Conservation (phyloP, 2,329 filamentous ascomycete species). For the Talaromyces piceae region DNA sequence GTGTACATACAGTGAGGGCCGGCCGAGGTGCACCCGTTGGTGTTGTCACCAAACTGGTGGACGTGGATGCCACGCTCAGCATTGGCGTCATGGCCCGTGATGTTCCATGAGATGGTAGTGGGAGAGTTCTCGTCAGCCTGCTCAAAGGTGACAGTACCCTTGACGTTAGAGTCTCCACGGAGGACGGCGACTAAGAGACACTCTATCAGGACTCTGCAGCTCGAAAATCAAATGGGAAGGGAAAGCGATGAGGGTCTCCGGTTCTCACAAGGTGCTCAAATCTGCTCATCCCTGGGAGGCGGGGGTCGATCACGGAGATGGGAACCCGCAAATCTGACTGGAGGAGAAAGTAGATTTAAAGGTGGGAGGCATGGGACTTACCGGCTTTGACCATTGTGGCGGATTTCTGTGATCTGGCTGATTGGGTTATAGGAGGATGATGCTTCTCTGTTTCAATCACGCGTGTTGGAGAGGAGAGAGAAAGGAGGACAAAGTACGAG, state of each 20-base stretch:
- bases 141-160: conserved; percentile 91
- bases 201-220: conserved; percentile 1
- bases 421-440: not conserved
- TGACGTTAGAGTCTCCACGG: conserved; percentile 95
- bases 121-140: conserved; percentile 73
- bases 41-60: conserved; percentile 99
- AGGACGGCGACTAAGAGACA: conserved; percentile 82
- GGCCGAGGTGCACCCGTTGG: conserved; percentile 98
- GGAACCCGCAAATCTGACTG: conserved; percentile 9
- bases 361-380: conserved; percentile 45
- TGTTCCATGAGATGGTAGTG: conserved; percentile 87
- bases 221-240: not conserved
- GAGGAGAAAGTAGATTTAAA: conserved; percentile 13
- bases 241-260: not conserved
- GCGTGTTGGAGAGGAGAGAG: too few species aligned
- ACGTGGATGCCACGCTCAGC: conserved; percentile 98
- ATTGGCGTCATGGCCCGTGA: conserved; percentile 86
- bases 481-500: not conserved
- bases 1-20: conserved; percentile 81
- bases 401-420: conserved; percentile 20
- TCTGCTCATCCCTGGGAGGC: conserved; percentile 31
- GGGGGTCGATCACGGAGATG: conserved; percentile 21
- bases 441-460: not conserved
- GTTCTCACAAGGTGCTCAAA: conserved; percentile 36
- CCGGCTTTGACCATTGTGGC: conserved; percentile 98